A percentile compares a stretch with the other conserved stretches of the same genome.
Conservation (phyloP, 1,139 yeast genomes). For the Nakaseomyces nivariensis region DNA sequence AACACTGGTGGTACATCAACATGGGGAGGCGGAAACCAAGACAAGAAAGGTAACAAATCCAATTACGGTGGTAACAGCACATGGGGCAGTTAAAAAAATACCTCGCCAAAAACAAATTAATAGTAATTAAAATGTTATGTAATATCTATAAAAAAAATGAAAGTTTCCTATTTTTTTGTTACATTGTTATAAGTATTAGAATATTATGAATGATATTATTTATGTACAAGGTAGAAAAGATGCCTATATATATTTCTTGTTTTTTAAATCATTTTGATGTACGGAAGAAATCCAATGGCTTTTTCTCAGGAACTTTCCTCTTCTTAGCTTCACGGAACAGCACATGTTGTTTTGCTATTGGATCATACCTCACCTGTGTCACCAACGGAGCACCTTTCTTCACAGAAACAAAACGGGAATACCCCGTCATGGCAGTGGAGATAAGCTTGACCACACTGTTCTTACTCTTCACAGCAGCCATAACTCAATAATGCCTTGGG, state of each 20-base stretch:
- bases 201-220: no score
- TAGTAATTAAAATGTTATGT: not conserved
- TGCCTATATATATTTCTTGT: no score
- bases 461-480: conserved; percentile 39
- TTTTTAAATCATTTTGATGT: conserved; percentile 29
- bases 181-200: no score
- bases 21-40: conserved; percentile 27
- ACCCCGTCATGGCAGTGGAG: conserved; percentile 84
- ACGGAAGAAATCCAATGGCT: conserved; percentile 52
- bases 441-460: conserved; percentile 55
- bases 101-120: not conserved
- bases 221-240: no score
- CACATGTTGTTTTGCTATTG: conserved; percentile 68
- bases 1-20: conserved; percentile 23
- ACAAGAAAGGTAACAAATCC: conserved; percentile 32
- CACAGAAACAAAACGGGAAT: conserved; percentile 65
- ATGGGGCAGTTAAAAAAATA: not conserved
- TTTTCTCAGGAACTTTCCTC: conserved; percentile 63
- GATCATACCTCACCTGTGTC: conserved; percentile 83
- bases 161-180: no score
- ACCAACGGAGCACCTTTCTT: conserved; percentile 76
- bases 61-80: conserved; percentile 28
- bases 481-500: conserved; percentile 4
- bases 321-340: conserved; percentile 80
- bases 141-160: not conserved